Conservation (phyloP, 2,329 filamentous ascomycete genomes). For the Claviceps citrina region DNA sequence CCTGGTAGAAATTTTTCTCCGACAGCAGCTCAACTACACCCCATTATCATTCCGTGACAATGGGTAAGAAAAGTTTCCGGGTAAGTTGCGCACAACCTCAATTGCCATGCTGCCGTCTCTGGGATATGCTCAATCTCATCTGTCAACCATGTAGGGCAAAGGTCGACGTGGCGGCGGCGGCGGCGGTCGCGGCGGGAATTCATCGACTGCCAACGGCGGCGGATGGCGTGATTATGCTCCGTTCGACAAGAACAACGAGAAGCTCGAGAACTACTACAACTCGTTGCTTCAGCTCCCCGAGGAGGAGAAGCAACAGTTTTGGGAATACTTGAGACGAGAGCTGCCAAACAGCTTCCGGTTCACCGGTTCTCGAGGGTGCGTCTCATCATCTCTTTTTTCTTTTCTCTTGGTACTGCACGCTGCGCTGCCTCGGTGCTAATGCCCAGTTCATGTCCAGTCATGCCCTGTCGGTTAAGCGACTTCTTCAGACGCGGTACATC, state of each 20-base stretch:
- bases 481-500: slow-evolving; percentile 76
- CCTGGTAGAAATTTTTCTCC: neutral
- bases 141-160: slow-evolving; percentile 17
- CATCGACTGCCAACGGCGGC: slow-evolving; percentile 10
- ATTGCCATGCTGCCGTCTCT: neutral
- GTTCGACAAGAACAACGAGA: slow-evolving; percentile 64
- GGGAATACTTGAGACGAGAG: slow-evolving; percentile 67
- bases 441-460: slow-evolving; percentile 38
- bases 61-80: slow-evolving; percentile 24
- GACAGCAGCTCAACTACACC: neutral
- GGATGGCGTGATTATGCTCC: slow-evolving; percentile 22
- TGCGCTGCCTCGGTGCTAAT: slow-evolving; percentile 6
- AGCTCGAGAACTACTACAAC: slow-evolving; percentile 79
- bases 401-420: neutral
- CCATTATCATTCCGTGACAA: slow-evolving; percentile 12
- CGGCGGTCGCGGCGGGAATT: slow-evolving; percentile 15
- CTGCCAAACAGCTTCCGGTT: slow-evolving; percentile 96
- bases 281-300: slow-evolving; percentile 58
- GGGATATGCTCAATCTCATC: slow-evolving; percentile 5
- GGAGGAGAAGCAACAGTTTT: slow-evolving; percentile 67
- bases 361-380: slow-evolving; percentile 78
- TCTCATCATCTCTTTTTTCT: neutral
- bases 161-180: slow-evolving; percentile 22
- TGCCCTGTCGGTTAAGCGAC: slow-evolving; percentile 79
- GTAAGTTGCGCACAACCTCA: slow-evolving; percentile 11